phyloP scores from a whole-genome alignment of 257 asterid genomes.

The Coffea eugenioides region DNA sequence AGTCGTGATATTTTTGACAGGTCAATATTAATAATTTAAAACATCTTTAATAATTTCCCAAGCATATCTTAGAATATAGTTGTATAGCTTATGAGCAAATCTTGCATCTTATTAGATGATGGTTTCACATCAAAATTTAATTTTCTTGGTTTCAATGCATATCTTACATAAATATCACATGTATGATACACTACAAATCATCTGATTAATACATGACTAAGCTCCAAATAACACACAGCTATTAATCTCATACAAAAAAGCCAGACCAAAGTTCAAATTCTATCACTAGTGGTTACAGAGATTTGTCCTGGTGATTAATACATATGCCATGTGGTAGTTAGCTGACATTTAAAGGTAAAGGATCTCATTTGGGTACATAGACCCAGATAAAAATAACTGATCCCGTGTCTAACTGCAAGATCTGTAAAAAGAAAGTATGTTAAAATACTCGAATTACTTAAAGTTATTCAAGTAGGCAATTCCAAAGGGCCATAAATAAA shows the following conservation, averaged over 20 bases:
- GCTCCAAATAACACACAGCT: neutral
- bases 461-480: neutral
- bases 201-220: neutral
- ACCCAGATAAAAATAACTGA: too few species aligned
- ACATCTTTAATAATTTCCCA: neutral
- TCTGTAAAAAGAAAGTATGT: neutral
- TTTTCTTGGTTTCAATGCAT: neutral
- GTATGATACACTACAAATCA: neutral
- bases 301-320: neutral
- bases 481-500: neutral
- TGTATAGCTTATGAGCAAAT: neutral
- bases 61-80: neutral
- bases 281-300: neutral
- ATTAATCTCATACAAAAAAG: neutral
- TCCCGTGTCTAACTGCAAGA: neutral
- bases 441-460: neutral
- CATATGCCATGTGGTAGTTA: neutral
- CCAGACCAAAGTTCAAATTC: neutral
- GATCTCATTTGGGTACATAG: neutral
- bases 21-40: neutral
- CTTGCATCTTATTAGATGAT: neutral
- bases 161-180: neutral
- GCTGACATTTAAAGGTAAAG: neutral
- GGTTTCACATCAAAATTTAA: neutral
- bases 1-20: neutral